These are phyloP conservation scores for Rachicladosporium sp. DNA, from an alignment of 2,329 filamentous ascomycete species.

Conservation along the genomic window DNA sequence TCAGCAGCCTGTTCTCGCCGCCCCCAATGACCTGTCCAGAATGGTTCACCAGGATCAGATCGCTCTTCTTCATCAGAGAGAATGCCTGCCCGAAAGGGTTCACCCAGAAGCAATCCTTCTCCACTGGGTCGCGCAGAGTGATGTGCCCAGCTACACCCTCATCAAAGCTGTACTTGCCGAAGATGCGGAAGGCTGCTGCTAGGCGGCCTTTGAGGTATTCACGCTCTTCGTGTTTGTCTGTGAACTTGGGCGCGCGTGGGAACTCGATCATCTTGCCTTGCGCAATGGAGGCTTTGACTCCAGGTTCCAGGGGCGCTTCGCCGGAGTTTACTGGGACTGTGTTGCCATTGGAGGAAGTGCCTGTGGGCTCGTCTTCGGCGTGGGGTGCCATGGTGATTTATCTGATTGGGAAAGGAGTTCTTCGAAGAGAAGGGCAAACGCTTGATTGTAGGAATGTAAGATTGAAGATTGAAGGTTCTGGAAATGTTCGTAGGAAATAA, in stretches of 20 bases:
- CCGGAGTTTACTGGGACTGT: conserved; percentile 18
- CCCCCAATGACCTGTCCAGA: conserved; percentile 31
- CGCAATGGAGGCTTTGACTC: conserved; percentile 21
- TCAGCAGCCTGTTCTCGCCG: conserved; percentile 22
- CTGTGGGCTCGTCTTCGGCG: conserved; percentile 14
- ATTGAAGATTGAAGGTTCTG: too few species aligned
- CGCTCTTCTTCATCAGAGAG: conserved; percentile 28
- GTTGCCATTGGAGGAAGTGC: conserved; percentile 14
- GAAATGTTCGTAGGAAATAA: too few species aligned
- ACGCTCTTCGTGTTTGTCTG: conserved; percentile 25
- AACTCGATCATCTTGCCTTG: conserved; percentile 20
- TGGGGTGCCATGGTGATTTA: conserved; percentile 19
- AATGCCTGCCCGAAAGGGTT: conserved; percentile 29
- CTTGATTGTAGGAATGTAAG: too few species aligned
- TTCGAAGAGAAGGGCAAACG: too few species aligned
- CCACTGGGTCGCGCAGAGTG: conserved; percentile 26
- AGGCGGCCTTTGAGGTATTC: conserved; percentile 31
- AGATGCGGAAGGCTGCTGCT: conserved; percentile 32
- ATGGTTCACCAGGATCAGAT: conserved; percentile 34
- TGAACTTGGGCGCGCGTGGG: conserved; percentile 14
- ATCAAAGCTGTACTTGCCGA: conserved; percentile 25
- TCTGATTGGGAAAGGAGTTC: too few species aligned
- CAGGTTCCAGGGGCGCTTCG: conserved; percentile 20
- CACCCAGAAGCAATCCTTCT: conserved; percentile 26
- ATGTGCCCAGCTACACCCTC: conserved; percentile 32